Conservation (phyloP, 2,329 filamentous ascomycete species). For the Volutella citrinella region DNA sequence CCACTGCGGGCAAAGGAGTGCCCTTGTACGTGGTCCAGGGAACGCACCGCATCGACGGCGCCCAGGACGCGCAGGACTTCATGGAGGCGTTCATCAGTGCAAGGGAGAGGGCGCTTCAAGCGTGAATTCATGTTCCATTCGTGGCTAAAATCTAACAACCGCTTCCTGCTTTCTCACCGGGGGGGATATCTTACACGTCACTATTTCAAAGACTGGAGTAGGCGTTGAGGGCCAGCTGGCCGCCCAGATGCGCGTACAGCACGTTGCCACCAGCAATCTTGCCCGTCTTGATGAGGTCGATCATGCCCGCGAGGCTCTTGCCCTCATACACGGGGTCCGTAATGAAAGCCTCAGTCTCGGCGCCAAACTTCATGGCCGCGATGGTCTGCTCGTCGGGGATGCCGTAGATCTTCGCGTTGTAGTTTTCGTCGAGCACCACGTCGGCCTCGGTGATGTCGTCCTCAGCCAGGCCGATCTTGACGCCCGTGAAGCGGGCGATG, state of each 20-base stretch:
- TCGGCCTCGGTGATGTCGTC: slow-evolving; percentile 60
- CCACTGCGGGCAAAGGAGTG: slow-evolving; percentile 11
- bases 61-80: slow-evolving; percentile 13
- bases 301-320: slow-evolving; percentile 70
- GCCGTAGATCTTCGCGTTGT: slow-evolving; percentile 67
- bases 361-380: slow-evolving; percentile 66
- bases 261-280: slow-evolving; percentile 64
- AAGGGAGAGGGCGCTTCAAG: slow-evolving; percentile 5
- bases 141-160: no score
- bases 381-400: slow-evolving; percentile 63
- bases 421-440: slow-evolving; percentile 58
- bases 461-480: slow-evolving; percentile 58
- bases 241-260: slow-evolving; percentile 69
- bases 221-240: slow-evolving; percentile 67
- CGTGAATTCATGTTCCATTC: no score
- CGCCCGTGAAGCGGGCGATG: slow-evolving; percentile 62
- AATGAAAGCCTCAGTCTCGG: slow-evolving; percentile 67
- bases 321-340: slow-evolving; percentile 76
- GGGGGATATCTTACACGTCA: no score
- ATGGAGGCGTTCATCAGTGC: slow-evolving; percentile 17
- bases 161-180: no score
- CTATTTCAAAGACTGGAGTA: slow-evolving; percentile 48
- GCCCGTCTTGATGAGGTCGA: slow-evolving; percentile 62
- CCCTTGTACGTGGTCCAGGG: slow-evolving; percentile 15
- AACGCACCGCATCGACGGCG: slow-evolving; percentile 8